A percentile compares a stretch with the other conserved stretches of the same genome.
Evolutionary conservation across 140 eudicot genomes (phyloP).

Genomic region (Senecio squalidus): DNA sequence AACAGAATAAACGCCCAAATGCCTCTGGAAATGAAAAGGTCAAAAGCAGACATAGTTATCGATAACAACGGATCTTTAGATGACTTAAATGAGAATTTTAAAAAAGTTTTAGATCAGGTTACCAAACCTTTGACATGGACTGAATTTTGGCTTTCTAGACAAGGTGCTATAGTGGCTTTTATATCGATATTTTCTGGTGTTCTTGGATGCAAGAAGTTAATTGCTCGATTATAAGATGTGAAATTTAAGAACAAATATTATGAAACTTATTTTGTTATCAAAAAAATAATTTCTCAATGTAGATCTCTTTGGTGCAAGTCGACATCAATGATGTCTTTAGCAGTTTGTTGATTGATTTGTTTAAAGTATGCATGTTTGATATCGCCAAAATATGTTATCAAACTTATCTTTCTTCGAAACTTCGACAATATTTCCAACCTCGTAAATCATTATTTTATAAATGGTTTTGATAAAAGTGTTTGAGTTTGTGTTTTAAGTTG

Average conservation of each 20-base stretch:
- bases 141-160: slow-evolving; percentile 83
- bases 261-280: not conserved
- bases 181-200: slow-evolving; percentile 49
- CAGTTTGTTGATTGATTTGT: slow-evolving; percentile 10
- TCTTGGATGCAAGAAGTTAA: slow-evolving; percentile 41
- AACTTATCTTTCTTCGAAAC: no score
- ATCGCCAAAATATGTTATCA: slow-evolving; percentile 6
- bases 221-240: slow-evolving; percentile 22
- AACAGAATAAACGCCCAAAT: slow-evolving; percentile 87
- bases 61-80: slow-evolving; percentile 70
- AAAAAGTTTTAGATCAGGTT: slow-evolving; percentile 48
- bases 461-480: no score
- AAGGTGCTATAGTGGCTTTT: slow-evolving; percentile 55
- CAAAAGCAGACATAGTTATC: slow-evolving; percentile 69
- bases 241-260: no score
- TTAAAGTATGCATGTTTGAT: slow-evolving; percentile 9
- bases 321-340: not conserved
- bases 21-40: slow-evolving; percentile 67
- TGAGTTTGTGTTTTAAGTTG: no score
- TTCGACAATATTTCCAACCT: no score
- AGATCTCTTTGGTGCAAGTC: slow-evolving; percentile 14
- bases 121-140: slow-evolving; percentile 84
- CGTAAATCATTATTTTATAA: no score
- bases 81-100: slow-evolving; percentile 51
- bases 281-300: slow-evolving; percentile 4